Base-by-base conservation (phyloP, 2,329 filamentous ascomycete genomes). In the Basipetospora sp. region DNA sequence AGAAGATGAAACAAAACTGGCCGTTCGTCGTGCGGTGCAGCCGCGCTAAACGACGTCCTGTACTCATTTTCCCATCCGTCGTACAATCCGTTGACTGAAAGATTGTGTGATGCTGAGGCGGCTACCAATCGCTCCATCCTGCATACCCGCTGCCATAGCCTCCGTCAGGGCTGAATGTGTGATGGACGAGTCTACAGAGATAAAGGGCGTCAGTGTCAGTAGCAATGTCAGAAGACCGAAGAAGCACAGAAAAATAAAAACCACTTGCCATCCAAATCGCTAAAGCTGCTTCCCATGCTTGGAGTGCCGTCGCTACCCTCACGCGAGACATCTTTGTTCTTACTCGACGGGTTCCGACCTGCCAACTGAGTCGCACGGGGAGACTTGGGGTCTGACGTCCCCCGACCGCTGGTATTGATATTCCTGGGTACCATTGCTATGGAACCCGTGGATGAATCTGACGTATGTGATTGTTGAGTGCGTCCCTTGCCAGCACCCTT, bases 251-350 rank as follows among this genome's bases (percentile, higher is more conserved):
- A 36, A 38, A 34, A 35, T 11, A 30, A 32, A 41, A n/a, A 38
- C 31, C 41, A 47, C 54, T 42, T 62, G 73, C 80, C 81, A 53
- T 88, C 83, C 31, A 92, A 66, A 59, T 90, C 84, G 56, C 81
- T 88, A 49, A 85, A 90, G 48, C 81, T 87, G 53, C 82, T 88
- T 1, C 82, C 80, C 75, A 86, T 85, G 48, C 80, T 85, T 2
- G 78, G 80, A 11, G 77, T 79, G 11, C 78, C 78, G 44, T 85
- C 79, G 49, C 78, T 84, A 10, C 72, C 73, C 43, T 80, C 75
- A 10, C 67, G 64, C 2, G 69, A 70, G 32, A 62, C 56, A 0
- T 61, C 64, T 47, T 67, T 66, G 19, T 58, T 62, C 42, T 67
- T 68, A 8, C 57, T 58, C 8, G 59, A 56, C 2, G 73, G 69